phyloP scores from a whole-genome alignment of 1,139 yeast species.

The Geotrichum bryndzae region DNA sequence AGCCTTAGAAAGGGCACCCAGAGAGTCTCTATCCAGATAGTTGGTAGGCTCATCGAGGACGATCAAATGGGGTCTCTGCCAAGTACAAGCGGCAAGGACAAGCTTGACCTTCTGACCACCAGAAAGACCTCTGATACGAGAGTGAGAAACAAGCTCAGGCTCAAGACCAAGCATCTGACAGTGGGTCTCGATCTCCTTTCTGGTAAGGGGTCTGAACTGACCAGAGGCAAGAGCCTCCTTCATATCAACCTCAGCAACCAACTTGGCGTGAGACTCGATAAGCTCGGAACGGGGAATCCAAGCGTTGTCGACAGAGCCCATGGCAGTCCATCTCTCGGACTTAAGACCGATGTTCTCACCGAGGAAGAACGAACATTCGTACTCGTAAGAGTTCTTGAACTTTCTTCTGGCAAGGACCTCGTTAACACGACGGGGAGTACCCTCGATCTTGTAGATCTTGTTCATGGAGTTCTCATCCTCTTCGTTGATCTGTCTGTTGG shows the following conservation, averaged over 20 bases:
- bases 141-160: conserved; percentile 98
- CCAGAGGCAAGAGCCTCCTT: conserved; percentile 99
- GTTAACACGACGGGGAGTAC: conserved; percentile 94
- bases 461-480: conserved; percentile 96
- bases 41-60: conserved; percentile 95
- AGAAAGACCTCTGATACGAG: conserved; percentile 99
- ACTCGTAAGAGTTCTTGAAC: conserved; percentile 99
- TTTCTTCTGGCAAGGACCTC: conserved; percentile 97
- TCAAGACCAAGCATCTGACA: conserved; percentile 98
- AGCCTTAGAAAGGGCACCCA: conserved; percentile 99
- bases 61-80: conserved; percentile 99
- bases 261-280: conserved; percentile 95
- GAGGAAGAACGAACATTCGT: conserved; percentile 92
- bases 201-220: conserved; percentile 99
- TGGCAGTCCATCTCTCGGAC: conserved; percentile 98
- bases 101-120: conserved; percentile 99
- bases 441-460: conserved; percentile 98
- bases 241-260: conserved; percentile 99
- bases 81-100: conserved; percentile 99
- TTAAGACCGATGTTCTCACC: conserved; percentile 99
- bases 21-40: conserved; percentile 98
- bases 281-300: conserved; percentile 99
- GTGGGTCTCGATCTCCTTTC: conserved; percentile 99
- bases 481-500: conserved; percentile 97
- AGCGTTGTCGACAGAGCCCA: conserved; percentile 99